Conservation (phyloP, 345 rosid species). For the Eucalyptus melliodora region DNA sequence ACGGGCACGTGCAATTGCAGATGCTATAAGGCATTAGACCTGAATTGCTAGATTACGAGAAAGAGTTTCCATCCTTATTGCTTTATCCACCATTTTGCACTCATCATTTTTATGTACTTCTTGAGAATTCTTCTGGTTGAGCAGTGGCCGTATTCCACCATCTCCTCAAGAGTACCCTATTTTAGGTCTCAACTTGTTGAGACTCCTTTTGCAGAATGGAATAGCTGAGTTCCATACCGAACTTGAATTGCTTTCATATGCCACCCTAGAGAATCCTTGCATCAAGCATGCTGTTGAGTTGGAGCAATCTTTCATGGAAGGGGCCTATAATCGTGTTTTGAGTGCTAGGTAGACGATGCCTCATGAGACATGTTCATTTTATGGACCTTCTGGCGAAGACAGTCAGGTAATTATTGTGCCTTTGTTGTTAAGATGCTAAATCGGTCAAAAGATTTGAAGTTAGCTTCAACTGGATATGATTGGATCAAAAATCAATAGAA, state of each 20-base stretch:
- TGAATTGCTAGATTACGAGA: too few species aligned
- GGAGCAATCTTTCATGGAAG: slow-evolving; percentile 98
- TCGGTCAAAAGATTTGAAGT: neutral
- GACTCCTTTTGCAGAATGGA: slow-evolving; percentile 56
- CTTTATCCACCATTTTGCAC: too few species aligned
- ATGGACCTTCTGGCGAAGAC: slow-evolving; percentile 58
- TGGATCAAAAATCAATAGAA: neutral
- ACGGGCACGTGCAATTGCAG: fast-evolving
- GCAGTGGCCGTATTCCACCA: too few species aligned
- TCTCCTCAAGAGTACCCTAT: too few species aligned
- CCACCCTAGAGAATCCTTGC: slow-evolving; percentile 77
- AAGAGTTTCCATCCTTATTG: too few species aligned
- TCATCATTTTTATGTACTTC: too few species aligned
- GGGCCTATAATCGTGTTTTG: slow-evolving; percentile 85
- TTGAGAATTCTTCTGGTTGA: too few species aligned
- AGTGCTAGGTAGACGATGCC: slow-evolving; percentile 59
- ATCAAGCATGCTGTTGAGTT: slow-evolving; percentile 94
- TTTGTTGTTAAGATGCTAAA: neutral
- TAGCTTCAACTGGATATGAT: neutral
- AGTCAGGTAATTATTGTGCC: slow-evolving; percentile 45
- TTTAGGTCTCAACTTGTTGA: too few species aligned
- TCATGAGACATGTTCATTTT: too few species aligned
- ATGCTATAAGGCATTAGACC: too few species aligned
- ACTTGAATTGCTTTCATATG: slow-evolving; percentile 66
- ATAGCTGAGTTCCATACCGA: slow-evolving; percentile 96